Base-by-base conservation (phyloP, 306 rosid species). In the Amphicarpaea edgeworthii region DNA sequence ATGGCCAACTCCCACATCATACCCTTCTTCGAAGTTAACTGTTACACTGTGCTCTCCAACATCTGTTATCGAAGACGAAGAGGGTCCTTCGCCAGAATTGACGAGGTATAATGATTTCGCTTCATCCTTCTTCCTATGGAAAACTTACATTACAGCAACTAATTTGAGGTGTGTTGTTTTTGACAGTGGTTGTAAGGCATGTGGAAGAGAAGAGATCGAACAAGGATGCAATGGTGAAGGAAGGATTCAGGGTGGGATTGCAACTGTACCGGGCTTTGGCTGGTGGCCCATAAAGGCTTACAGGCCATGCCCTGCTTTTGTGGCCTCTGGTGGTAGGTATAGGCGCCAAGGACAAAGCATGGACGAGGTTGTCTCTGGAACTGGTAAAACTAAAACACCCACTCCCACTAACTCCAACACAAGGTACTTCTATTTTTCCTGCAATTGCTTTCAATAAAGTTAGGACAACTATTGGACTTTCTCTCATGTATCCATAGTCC, bases 281-380 rank as follows among this genome's bases (percentile, higher is more conserved):
- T 95, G 99, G 99, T 95, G 99, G 99, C 99, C 99, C 3, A 95
- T 92, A 21, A 95, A 90, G 85, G 99, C 99, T 71, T 95, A 90
- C 79, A 86, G 97, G 71, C 99, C 97, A 3, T 95, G 99, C 38
- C 99, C 99, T 71, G 96, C 88, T 11, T 92, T 95, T 64, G 62
- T 95, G 65, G 92, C 90, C 8, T 83, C 97, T 9, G 97, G 99
- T 3, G 99, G 99, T 14, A 65, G 93, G 65, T 95, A 95, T 60
- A 83, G 79, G 77, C 82, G 99, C 21, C 91, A 77, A 2, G 99
- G 99, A 64, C 99, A 95, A 76, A 90, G 88, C 88, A 85, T 95
- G 93, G 97, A 95, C 82, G 92, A 95, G 82, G 97, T 95, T 86
- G 95, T 86, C 83, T 94, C 72, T n/a, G 97, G 97, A 67, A 84